phyloP scores from a whole-genome alignment of 2,329 filamentous ascomycete species.

The Remersonia thermophila region DNA sequence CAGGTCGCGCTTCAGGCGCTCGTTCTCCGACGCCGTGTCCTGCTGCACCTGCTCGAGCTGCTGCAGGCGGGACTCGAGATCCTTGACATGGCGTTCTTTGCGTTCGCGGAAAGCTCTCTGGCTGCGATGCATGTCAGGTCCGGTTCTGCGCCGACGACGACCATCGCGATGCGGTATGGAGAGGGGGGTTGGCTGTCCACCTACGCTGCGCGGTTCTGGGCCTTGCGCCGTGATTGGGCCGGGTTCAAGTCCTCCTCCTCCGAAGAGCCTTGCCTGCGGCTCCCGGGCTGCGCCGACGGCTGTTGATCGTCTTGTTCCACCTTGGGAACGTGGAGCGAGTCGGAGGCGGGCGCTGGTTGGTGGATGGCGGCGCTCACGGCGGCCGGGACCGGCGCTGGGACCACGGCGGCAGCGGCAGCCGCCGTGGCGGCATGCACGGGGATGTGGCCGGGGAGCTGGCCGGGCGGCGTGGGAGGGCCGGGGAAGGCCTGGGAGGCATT shows the following conservation, averaged over 20 bases:
- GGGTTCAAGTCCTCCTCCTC: constrained; percentile 45
- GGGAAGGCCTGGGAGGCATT: constrained; percentile 29
- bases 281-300: constrained; percentile 15
- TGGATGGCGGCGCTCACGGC: constrained; percentile 12
- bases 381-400: constrained; percentile 7
- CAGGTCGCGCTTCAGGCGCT: constrained; percentile 71
- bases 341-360: constrained; percentile 17
- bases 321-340: constrained; percentile 26
- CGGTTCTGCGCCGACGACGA: too few species aligned
- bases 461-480: constrained; percentile 41
- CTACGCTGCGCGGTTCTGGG: constrained; percentile 50
- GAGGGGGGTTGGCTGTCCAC: too few species aligned
- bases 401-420: constrained; percentile 2
- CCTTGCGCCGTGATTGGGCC: constrained; percentile 46
- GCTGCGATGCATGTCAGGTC: constrained; percentile 33
- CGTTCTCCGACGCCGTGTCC: constrained; percentile 68
- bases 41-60: constrained; percentile 63
- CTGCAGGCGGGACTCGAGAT: constrained; percentile 77
- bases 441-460: constrained; percentile 16
- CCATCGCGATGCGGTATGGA: too few species aligned
- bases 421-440: constrained; percentile 13
- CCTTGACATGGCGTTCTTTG: constrained; percentile 83
- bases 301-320: constrained; percentile 23
- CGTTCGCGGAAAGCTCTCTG: constrained; percentile 93
- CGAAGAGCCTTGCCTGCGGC: constrained; percentile 32